Percentiles rank a stretch among this genome's conserved stretches.
These are phyloP conservation scores for Leucocoprinus leucothites DNA, from an alignment of 768 basidiomycete genomes.

Conservation along the genomic window DNA sequence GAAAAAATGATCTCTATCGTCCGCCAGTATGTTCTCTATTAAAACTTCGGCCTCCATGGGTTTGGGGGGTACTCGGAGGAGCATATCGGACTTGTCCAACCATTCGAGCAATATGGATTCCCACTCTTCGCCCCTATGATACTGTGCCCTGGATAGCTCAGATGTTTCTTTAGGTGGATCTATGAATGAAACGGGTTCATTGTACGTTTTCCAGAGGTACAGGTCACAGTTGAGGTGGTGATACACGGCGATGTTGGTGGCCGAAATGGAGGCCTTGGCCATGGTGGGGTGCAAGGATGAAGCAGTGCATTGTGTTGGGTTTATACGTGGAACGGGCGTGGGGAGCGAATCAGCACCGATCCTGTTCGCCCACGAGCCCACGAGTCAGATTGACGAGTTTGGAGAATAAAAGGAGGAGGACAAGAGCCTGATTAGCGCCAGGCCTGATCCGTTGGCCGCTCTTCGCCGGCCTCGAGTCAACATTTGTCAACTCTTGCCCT, in stretches of 20 bases:
- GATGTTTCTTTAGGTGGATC: constrained; percentile 13
- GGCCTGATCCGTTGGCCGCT: not conserved
- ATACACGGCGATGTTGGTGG: constrained; percentile 43
- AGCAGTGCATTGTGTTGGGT: not conserved
- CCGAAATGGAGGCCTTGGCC: constrained; percentile 33
- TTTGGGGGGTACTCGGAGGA: constrained; percentile 36
- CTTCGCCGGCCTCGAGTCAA: not conserved
- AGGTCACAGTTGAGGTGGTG: constrained; percentile 47
- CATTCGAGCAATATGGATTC: constrained; percentile 38
- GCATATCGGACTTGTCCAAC: constrained; percentile 36
- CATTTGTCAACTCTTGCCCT: not conserved
- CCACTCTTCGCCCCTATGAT: constrained; percentile 44
- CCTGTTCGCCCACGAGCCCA: not conserved
- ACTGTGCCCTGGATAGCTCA: constrained; percentile 34
- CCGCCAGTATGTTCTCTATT: constrained; percentile 38
- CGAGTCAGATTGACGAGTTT: constrained; percentile 2
- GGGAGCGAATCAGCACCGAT: not conserved
- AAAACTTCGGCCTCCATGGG: constrained; percentile 31
- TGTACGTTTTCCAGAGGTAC: constrained; percentile 41
- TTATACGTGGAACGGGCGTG: constrained; percentile 5
- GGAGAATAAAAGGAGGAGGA: not conserved
- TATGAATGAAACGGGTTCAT: constrained; percentile 13
- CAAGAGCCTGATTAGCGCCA: not conserved
- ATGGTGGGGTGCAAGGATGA: constrained; percentile 16
- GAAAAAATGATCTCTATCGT: constrained; percentile 43